Base-by-base conservation (phyloP, 345 rosid genomes). In the Conringia planisiliqua region DNA sequence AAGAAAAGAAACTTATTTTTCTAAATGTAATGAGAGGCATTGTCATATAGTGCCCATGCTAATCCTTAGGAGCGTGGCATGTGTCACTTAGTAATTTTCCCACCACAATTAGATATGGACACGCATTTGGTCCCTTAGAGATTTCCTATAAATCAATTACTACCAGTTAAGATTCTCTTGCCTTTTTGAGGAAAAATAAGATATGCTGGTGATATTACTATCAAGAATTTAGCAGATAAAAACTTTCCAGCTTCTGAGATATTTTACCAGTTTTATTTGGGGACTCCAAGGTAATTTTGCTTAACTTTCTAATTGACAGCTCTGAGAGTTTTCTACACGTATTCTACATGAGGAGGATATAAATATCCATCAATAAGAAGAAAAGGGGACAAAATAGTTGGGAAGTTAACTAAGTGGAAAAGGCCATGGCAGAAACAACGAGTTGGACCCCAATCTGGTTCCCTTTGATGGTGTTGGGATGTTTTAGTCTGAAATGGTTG, bases 401-500 rank as follows among this genome's bases (percentile, higher is more conserved):
- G 6, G 24, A 57, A 59, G 47, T 27, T 36, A 46, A 58, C 52
- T 20, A 48, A 67, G 67, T 47, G 35, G 35, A 29, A 57, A 48
- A 47, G 30, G 30, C 59, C 54, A 77, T 77, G 76, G 76, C n/a
- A 5, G 80, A 77, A 18, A 46, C 55, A 62, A 63, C 36, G 42
- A 64, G 61, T 55, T 77, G 48, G 80, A 55, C 36, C 32, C 36
- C 60, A 27, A 1, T 29, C 13, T 77, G 71, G 76, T 38, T 64
- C n/a, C 40, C 66, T 56, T 29, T 63, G 72, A 14, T 70, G 42
- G 43, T 70, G 11, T 55, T 77, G 27, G 76, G 71, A 14, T 55
- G 39, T 36, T 56, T 62, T 35, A 48, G 64, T 63, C 35, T 77
- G 52, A 63, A 32, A 7, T 78, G 84, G 79, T 47, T 85, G 50